phyloP scores from a whole-genome alignment of 108 stramenopile genomes.

The Licmophora abbreviata region DNA sequence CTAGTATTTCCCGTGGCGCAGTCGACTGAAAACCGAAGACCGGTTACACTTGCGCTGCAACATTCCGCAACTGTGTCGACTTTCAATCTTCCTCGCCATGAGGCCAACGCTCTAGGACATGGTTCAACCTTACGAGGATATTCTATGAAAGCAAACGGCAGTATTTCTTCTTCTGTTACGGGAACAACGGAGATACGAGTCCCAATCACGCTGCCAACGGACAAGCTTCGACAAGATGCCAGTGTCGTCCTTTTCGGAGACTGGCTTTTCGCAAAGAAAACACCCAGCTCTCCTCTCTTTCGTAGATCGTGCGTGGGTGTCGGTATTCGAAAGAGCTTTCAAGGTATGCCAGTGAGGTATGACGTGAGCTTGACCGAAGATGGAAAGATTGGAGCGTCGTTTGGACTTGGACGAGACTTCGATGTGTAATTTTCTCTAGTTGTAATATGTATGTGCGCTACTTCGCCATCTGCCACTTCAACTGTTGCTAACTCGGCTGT shows the following conservation, averaged over 20 bases:
- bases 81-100: constrained; percentile 61
- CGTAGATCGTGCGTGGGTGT: constrained; percentile 57
- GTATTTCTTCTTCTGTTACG: constrained; percentile 37
- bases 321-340: constrained; percentile 61
- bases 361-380: constrained; percentile 57
- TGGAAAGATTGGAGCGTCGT: constrained; percentile 52
- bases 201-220: constrained; percentile 32
- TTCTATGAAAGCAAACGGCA: constrained; percentile 9
- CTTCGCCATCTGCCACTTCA: neutral
- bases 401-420: constrained; percentile 67
- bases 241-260: constrained; percentile 66
- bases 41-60: constrained; percentile 44
- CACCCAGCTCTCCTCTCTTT: constrained; percentile 10
- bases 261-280: constrained; percentile 43
- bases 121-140: constrained; percentile 62
- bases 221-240: constrained; percentile 16
- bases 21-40: constrained; percentile 2
- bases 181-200: constrained; percentile 70
- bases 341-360: constrained; percentile 75
- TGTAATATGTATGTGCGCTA: too few relatives aligned
- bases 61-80: constrained; percentile 55
- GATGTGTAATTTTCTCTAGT: constrained; percentile 15
- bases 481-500: neutral
- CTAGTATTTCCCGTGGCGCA: constrained; percentile 48
- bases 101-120: constrained; percentile 56